Base-by-base conservation (phyloP, 805 yeast genomes). In the Phaffomyces opuntiae region DNA sequence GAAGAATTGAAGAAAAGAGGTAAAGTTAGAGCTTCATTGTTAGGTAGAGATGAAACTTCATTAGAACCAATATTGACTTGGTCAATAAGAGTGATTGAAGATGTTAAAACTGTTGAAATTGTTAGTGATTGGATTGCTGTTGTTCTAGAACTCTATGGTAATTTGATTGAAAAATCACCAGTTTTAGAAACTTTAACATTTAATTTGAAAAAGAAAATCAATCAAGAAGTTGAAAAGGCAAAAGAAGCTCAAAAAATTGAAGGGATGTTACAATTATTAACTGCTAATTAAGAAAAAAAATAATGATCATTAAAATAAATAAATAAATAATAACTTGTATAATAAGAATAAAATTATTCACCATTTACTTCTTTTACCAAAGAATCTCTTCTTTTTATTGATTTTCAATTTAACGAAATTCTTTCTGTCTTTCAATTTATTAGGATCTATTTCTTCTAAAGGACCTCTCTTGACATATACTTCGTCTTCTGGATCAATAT, bases 181-280 rank as follows among this genome's bases (percentile, higher is more conserved):
- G 83, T 86, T 3, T 68, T 93, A 51, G 89, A 84, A 53, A 93
- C 85, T 55, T 70, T 87, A 43, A 66, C 89, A 40, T 66, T 71
- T 42, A 75, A 77, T 46, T 68, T 93, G 51, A 72, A 74, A 54
- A 75, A 75, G 59, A 79, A 78, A 56, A 72, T 91, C 26, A 76
- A 74, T 46, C 61, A 67, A 32, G 97, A 91, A 65, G 78, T 89
- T 24, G 75, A 74, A 46, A 81, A 84, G 59, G 86, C 96, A 38
- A 78, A 79, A 60, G 96, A 90, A 61, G 95, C 97, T 7, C 85
- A 83, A 62, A 83, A 80, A 61, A 80, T 93, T 38, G 88, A 85
- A 57, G 99, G 99, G 45, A 93, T 93, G 97, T 70, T 93, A 56
- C 95, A 88, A 65, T 66, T 93, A 54, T 72, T 91, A 56, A 82